phyloP scores from a whole-genome alignment of 2,329 filamentous ascomycete species.

The Niveomyces coronatus region DNA sequence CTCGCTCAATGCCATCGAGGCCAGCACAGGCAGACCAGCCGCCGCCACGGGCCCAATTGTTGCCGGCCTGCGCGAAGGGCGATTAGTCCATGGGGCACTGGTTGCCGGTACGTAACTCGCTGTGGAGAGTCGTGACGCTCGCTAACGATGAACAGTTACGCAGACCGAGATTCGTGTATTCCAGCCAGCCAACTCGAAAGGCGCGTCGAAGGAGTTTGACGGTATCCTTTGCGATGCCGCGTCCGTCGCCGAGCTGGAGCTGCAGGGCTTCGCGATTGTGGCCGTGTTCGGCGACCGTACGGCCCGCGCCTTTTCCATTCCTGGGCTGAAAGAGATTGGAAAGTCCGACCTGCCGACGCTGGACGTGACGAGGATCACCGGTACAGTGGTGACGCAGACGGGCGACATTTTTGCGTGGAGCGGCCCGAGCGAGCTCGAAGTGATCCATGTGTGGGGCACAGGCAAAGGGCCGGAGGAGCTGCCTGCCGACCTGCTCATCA shows the following conservation, averaged over 20 bases:
- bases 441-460: conserved; percentile 77
- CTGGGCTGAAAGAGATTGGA: conserved; percentile 75
- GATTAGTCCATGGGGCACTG: conserved; percentile 68
- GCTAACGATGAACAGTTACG: conserved; percentile 32
- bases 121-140: conserved; percentile 16
- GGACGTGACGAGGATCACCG: conserved; percentile 61
- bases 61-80: conserved; percentile 63
- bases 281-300: conserved; percentile 77
- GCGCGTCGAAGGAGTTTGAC: conserved; percentile 86
- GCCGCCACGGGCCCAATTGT: conserved; percentile 66
- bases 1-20: conserved; percentile 67
- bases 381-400: conserved; percentile 60
- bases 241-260: conserved; percentile 61
- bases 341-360: conserved; percentile 56
- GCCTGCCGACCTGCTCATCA: conserved; percentile 69
- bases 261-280: conserved; percentile 68
- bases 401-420: conserved; percentile 84
- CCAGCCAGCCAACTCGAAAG: conserved; percentile 73
- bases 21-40: conserved; percentile 66
- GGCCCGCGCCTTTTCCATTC: conserved; percentile 75
- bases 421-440: conserved; percentile 72
- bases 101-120: conserved; percentile 50
- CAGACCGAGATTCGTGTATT: conserved; percentile 77
- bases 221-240: conserved; percentile 74
- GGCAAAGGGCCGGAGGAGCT: conserved; percentile 52